A percentile compares a stretch with the other conserved stretches of the same genome.
phyloP scores from a whole-genome alignment of 2,329 filamentous ascomycete species.

The Talaromyces sp. region DNA sequence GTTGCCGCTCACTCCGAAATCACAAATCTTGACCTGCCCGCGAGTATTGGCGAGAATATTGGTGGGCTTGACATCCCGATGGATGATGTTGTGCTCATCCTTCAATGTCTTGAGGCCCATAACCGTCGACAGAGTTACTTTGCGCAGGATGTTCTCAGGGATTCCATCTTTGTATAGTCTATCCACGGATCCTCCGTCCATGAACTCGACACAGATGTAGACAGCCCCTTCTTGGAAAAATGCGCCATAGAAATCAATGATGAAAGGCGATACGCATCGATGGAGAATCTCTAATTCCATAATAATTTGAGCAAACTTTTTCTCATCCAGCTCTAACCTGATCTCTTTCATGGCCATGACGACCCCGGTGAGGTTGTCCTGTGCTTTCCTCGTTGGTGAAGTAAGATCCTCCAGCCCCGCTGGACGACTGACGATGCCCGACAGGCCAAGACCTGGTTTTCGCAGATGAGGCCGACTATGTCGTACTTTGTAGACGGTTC shows the following conservation, averaged over 20 bases:
- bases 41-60: conserved; percentile 89
- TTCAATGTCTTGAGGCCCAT: conserved; percentile 91
- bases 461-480: conserved; percentile 68
- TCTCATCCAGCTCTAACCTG: conserved; percentile 87
- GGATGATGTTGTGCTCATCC: conserved; percentile 98
- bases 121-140: conserved; percentile 84
- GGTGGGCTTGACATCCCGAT: conserved; percentile 97
- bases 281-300: conserved; percentile 97
- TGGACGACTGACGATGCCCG: conserved; percentile 51
- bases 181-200: conserved; percentile 97
- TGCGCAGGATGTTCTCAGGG: conserved; percentile 79
- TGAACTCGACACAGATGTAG: conserved; percentile 99
- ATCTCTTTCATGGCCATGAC: conserved; percentile 99
- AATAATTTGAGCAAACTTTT: conserved; percentile 93
- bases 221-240: conserved; percentile 99
- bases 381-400: conserved; percentile 11
- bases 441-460: conserved; percentile 54
- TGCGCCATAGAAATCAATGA: conserved; percentile 97
- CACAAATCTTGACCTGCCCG: conserved; percentile 95
- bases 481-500: conserved; percentile 93
- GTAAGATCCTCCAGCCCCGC: conserved; percentile 13
- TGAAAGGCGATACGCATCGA: conserved; percentile 89
- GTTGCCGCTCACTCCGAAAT: conserved; percentile 96
- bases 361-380: conserved; percentile 51
- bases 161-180: conserved; percentile 89